phyloP scores from a whole-genome alignment of 2,329 filamentous ascomycete genomes.

The Colletotrichum trifolii region DNA sequence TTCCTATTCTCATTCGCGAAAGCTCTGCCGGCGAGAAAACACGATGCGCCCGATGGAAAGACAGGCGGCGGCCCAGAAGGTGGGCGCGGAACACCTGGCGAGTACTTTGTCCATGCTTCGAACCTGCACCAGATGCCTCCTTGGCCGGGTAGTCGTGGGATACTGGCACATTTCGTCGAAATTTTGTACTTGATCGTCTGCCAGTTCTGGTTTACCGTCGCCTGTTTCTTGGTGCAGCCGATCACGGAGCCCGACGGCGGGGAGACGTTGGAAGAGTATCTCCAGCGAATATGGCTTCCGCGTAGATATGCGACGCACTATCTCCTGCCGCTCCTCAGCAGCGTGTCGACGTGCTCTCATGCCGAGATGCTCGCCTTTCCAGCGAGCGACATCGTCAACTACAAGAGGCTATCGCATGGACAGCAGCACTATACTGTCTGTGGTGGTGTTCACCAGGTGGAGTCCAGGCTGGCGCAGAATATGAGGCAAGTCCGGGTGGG shows the following conservation, averaged over 20 bases:
- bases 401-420: conserved; percentile 58
- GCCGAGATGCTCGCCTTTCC: conserved; percentile 61
- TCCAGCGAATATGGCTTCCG: conserved; percentile 61
- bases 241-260: conserved; percentile 27
- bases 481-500: conserved; percentile 53
- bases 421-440: conserved; percentile 63
- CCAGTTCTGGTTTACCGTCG: conserved; percentile 64
- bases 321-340: conserved; percentile 64
- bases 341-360: conserved; percentile 66
- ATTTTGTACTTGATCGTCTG: conserved; percentile 57
- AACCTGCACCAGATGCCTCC: conserved; percentile 62
- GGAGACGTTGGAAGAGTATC: conserved; percentile 62
- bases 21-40: conserved; percentile 30
- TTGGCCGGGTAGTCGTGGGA: conserved; percentile 49
- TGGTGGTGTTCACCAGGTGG: conserved; percentile 61
- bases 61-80: conserved; percentile 11
- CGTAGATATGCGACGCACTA: conserved; percentile 59
- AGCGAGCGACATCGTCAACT: conserved; percentile 62
- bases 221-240: conserved; percentile 60
- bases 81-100: conserved; percentile 41
- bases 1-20: conserved; percentile 66
- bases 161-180: conserved; percentile 55
- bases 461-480: conserved; percentile 55
- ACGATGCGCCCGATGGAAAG: not conserved
- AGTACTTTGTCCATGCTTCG: conserved; percentile 65